Evolutionary conservation across 2,329 filamentous ascomycete species (phyloP).

Genomic region (Drechslerella coelobrocha): DNA sequence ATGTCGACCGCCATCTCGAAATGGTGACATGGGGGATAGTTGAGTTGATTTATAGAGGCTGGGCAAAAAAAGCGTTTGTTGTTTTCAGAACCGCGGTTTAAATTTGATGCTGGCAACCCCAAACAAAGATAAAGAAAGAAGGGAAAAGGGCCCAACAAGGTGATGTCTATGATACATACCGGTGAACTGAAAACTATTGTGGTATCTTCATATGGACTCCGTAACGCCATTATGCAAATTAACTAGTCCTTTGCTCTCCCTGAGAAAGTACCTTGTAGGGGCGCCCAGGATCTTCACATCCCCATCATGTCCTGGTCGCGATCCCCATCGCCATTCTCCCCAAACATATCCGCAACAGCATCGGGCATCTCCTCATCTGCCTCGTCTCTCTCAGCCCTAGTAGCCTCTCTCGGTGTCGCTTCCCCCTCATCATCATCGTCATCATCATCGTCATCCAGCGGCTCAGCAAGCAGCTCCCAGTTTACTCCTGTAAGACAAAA

Average conservation of each 20-base stretch:
- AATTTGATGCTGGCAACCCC: neutral
- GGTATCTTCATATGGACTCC: conserved; percentile 31
- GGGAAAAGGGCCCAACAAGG: neutral
- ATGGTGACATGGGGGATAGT: neutral
- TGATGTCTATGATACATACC: conserved; percentile 39
- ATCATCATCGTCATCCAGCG: conserved; percentile 59
- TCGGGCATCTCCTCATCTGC: conserved; percentile 58
- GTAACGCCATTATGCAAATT: conserved; percentile 35
- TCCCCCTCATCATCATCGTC: conserved; percentile 60
- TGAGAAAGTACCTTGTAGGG: neutral
- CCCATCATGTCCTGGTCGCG: conserved; percentile 47
- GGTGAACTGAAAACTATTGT: conserved; percentile 2
- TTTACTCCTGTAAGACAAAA: conserved; percentile 72
- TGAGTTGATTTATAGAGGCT: conserved; percentile 16
- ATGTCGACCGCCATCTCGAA: conserved; percentile 89
- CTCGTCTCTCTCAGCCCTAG: conserved; percentile 59
- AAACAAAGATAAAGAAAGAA: conserved; percentile 23
- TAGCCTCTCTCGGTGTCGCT: conserved; percentile 54
- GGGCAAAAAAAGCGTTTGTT: conserved; percentile 5
- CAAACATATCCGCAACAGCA: conserved; percentile 41
- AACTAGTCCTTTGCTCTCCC: neutral
- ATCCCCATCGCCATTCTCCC: conserved; percentile 48
- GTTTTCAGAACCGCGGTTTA: conserved; percentile 33
- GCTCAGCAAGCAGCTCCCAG: conserved; percentile 70
- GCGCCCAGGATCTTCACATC: conserved; percentile 7